Conservation (phyloP, 768 basidiomycete species). For the Hypholoma sublateritium region DNA sequence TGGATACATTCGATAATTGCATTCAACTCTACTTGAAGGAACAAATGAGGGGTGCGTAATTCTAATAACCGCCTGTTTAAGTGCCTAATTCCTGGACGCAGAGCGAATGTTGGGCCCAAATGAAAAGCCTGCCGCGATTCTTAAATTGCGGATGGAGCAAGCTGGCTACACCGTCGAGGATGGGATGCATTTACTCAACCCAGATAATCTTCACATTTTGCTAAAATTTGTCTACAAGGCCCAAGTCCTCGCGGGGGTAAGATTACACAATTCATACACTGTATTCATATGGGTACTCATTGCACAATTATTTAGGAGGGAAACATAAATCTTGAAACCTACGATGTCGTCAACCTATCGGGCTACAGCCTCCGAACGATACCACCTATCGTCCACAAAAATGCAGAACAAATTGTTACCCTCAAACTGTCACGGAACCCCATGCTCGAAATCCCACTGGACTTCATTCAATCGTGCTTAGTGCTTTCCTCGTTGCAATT, state of each 20-base stretch:
- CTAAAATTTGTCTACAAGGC: conserved; percentile 90
- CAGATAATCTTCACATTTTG: conserved; percentile 80
- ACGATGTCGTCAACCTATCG: conserved; percentile 79
- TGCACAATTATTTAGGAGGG: conserved; percentile 53
- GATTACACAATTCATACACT: conserved; percentile 22
- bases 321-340: conserved; percentile 67
- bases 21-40: conserved; percentile 66
- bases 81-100: conserved; percentile 26
- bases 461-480: conserved; percentile 90
- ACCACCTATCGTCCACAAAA: conserved; percentile 81
- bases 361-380: conserved; percentile 82
- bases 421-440: conserved; percentile 93
- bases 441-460: conserved; percentile 93
- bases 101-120: conserved; percentile 83
- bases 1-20: conserved; percentile 14
- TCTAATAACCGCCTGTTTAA: background rate
- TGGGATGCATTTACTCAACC: conserved; percentile 70
- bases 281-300: background rate
- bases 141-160: conserved; percentile 79
- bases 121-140: conserved; percentile 84
- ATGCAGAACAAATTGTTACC: conserved; percentile 80
- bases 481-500: conserved; percentile 83
- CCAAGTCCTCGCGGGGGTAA: conserved; percentile 62
- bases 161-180: conserved; percentile 87
- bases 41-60: conserved; percentile 64